Conservation (phyloP, 495 filamentous ascomycete genomes). For the Aspergillus funiculosus region DNA sequence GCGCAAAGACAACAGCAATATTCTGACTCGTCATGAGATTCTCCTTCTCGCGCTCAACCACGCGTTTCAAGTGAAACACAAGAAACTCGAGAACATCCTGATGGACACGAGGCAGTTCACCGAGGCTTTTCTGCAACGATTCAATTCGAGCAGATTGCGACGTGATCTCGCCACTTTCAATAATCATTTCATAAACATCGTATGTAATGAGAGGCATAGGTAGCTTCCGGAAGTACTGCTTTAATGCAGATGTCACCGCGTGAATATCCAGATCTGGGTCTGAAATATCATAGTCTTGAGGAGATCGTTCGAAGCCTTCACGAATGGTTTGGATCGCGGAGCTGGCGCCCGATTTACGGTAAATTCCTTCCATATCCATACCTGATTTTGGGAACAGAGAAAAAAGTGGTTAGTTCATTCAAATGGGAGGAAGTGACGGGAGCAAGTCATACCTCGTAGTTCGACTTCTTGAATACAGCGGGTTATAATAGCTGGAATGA, state of each 20-base stretch:
- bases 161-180: conserved; percentile 58
- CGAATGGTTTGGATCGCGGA: conserved; percentile 80
- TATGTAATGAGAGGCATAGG: conserved; percentile 88
- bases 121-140: conserved; percentile 62
- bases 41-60: conserved; percentile 72
- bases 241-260: conserved; percentile 89
- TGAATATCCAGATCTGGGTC: conserved; percentile 93
- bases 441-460: conserved; percentile 53
- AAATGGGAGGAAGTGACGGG: not conserved
- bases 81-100: conserved; percentile 87
- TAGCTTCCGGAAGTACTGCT: conserved; percentile 95
- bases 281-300: conserved; percentile 74
- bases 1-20: conserved; percentile 94
- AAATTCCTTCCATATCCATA: conserved; percentile 98
- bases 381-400: no score
- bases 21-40: conserved; percentile 96
- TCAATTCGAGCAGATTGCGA: conserved; percentile 49
- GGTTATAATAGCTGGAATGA: conserved; percentile 84
- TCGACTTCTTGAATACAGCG: conserved; percentile 98
- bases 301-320: conserved; percentile 78
- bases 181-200: conserved; percentile 82
- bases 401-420: conserved; percentile 6
- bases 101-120: conserved; percentile 73
- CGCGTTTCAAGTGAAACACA: conserved; percentile 87
- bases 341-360: conserved; percentile 91